Evolutionary conservation across 2,329 filamentous ascomycete genomes (phyloP).

Genomic region (Fusarium pseudoanthophilum): DNA sequence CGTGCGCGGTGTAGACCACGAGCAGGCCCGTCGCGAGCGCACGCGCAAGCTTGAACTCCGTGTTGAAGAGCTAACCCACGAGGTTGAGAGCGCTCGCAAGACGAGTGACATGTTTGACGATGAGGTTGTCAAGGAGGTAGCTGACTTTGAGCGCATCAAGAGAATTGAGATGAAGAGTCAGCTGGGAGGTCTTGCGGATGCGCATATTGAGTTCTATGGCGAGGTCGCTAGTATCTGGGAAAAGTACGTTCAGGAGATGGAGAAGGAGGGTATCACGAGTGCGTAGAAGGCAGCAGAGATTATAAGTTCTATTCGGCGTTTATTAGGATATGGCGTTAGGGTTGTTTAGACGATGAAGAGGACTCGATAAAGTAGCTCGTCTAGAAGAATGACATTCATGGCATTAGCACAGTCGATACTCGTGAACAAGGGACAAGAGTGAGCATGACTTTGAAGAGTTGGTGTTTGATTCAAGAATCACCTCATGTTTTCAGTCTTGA

Average conservation of each 20-base stretch:
- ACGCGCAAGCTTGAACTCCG: constrained; percentile 90
- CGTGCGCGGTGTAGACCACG: constrained; percentile 95
- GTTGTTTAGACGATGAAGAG: constrained; percentile 15
- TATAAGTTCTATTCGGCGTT: constrained; percentile 15
- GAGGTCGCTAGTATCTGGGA: constrained; percentile 87
- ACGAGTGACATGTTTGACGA: constrained; percentile 95
- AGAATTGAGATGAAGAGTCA: constrained; percentile 90
- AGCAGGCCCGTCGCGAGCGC: constrained; percentile 87
- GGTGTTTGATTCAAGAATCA: neutral
- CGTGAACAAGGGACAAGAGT: neutral
- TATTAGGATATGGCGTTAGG: constrained; percentile 38
- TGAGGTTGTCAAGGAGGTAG: constrained; percentile 91
- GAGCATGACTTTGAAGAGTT: neutral
- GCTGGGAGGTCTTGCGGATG: constrained; percentile 82
- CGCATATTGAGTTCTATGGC: constrained; percentile 88
- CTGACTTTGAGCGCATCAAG: constrained; percentile 97
- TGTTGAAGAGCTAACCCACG: constrained; percentile 89
- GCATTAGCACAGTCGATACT: neutral
- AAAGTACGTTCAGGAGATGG: constrained; percentile 87
- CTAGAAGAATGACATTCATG: constrained; percentile 1
- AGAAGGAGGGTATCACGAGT: constrained; percentile 65
- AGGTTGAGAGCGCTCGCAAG: constrained; percentile 88
- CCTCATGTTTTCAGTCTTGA: neutral
- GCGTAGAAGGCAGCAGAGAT: neutral
- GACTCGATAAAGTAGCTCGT: constrained; percentile 7